Evolutionary conservation across 768 basidiomycete genomes (phyloP).

Genomic region (Gyrodon lividus): DNA sequence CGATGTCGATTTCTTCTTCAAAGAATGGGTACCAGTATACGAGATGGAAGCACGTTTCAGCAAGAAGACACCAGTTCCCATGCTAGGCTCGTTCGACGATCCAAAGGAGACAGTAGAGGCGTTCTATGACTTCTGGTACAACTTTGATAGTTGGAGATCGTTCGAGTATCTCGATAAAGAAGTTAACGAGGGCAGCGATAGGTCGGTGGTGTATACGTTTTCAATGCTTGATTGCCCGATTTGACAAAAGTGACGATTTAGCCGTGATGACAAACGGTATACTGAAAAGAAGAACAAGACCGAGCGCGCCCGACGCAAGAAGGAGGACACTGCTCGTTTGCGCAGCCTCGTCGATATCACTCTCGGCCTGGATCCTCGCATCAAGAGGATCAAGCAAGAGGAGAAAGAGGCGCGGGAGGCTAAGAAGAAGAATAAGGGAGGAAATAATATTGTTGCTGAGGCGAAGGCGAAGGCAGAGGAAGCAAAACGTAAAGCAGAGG

Average conservation of each 20-base stretch:
- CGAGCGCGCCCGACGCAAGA: conserved; percentile 93
- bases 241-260: conserved; percentile 31
- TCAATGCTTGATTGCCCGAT: not conserved
- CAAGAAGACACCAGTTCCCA: conserved; percentile 76
- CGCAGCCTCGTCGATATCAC: conserved; percentile 85
- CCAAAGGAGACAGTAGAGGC: conserved; percentile 81
- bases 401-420: conserved; percentile 94
- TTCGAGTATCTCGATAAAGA: conserved; percentile 99
- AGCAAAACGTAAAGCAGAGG: conserved; percentile 64
- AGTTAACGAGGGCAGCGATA: conserved; percentile 95
- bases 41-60: conserved; percentile 94
- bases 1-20: conserved; percentile 64
- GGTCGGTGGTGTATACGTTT: conserved; percentile 45
- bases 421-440: conserved; percentile 69
- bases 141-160: conserved; percentile 97
- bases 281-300: conserved; percentile 99
- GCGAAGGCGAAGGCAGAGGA: conserved; percentile 52
- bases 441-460: conserved; percentile 38
- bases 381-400: conserved; percentile 94
- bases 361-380: conserved; percentile 84
- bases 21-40: conserved; percentile 76
- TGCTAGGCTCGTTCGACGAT: conserved; percentile 68
- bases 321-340: conserved; percentile 92
- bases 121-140: conserved; percentile 99
- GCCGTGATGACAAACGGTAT: conserved; percentile 98